Evolutionary conservation across 352 stramenopile species (phyloP).

Genomic region (Vaucheria bursata): DNA sequence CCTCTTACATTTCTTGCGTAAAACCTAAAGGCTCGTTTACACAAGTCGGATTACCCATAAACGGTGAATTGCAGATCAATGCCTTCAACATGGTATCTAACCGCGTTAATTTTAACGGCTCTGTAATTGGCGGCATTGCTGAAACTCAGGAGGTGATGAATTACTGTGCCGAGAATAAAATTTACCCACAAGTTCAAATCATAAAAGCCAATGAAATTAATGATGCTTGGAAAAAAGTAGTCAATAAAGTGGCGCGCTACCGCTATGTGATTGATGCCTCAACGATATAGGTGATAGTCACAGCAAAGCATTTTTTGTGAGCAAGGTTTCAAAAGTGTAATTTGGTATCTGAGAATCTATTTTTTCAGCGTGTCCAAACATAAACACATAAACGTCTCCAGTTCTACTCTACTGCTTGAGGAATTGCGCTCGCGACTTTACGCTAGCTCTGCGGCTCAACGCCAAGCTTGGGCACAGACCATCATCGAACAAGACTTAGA

Average conservation of each 20-base stretch:
- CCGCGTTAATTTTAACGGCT: not conserved
- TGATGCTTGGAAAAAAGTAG: not conserved
- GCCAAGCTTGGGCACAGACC: no score
- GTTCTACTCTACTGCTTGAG: no score
- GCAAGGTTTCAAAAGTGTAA: no score
- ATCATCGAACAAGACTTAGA: no score
- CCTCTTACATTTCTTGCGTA: not conserved
- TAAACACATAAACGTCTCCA: no score
- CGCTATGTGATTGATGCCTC: not conserved
- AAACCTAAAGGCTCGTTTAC: not conserved
- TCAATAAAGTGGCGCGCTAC: not conserved
- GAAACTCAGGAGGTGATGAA: not conserved
- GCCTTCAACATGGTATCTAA: not conserved
- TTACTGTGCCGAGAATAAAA: not conserved
- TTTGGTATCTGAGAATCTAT: no score
- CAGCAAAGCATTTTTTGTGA: no score
- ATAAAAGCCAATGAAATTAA: not conserved
- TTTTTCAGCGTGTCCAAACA: no score
- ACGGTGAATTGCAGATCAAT: not conserved
- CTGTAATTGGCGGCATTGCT: not conserved
- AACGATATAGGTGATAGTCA: no score
- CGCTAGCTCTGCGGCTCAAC: no score
- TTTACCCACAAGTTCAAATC: not conserved
- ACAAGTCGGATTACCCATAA: not conserved
- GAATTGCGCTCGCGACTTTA: no score